Evolutionary conservation across 2,329 filamentous ascomycete species (phyloP), one percentile per base, ranked within the genome.

Genomic region (Neobulgaria alba): DNA sequence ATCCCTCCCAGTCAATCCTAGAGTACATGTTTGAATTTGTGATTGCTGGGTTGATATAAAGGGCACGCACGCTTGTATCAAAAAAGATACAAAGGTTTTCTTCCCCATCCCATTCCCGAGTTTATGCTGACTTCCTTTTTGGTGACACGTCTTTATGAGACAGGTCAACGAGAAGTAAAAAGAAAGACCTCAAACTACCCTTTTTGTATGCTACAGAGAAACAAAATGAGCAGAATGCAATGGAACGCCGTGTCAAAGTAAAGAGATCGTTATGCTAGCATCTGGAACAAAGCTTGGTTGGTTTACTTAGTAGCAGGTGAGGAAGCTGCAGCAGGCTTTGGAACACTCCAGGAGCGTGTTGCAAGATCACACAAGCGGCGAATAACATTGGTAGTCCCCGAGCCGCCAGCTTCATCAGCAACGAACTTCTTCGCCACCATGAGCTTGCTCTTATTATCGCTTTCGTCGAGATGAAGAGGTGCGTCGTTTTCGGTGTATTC

Each of bases 321-420:
- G 23, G 41, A 29, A 36, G 42, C 30, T 33, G 50, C 29, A 20
- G 44, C 29, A 20, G 36, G n/a, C n/a, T n/a, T n/a, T n/a, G 51
- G 36, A 26, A 37, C 20, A 20, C 38, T 39, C 58, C 58, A 60
- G 29, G 57, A 54, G 46, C 76, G 68, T 18, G 72, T 67, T 3
- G 79, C 79, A 58, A 86, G 72, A 45, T 82, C 77, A 50, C 79
- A 76, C 41, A 86, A 67, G n/a, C 79, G 73, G 46, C 82, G 76
- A 39, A 83, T 75, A 35, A 85, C 77, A 47, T 85, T 84, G 2
- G 78, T 85, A 2, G 80, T 84, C n/a, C 79, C 81, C n/a, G 78
- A 77, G 10, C 73, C 72, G 40, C 71, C 68, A 7, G 77, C 71
- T 56, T 85, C 78, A 46, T 79, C 72, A 43, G 76, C 69, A 19